Conservation (phyloP, 2,329 filamentous ascomycete genomes). For the Leptographium radiaticola region DNA sequence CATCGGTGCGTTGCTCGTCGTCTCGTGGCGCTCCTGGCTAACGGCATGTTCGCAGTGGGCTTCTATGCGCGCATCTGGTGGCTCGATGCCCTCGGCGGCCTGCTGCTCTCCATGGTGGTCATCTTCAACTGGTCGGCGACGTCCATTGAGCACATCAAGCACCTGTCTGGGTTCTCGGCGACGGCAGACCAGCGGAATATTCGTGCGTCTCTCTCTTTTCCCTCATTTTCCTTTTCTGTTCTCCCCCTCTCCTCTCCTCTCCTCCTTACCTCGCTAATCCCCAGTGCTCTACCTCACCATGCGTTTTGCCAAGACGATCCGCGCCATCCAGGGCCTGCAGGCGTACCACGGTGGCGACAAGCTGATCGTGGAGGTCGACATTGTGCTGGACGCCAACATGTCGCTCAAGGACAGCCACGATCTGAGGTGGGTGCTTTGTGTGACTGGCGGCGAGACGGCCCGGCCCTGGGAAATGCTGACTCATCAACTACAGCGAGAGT, state of each 20-base stretch:
- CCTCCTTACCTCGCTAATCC: neutral
- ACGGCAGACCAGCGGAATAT: constrained; percentile 74
- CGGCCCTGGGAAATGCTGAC: neutral
- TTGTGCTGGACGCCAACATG: constrained; percentile 66
- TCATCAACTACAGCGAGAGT: constrained; percentile 38
- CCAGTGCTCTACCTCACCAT: constrained; percentile 75
- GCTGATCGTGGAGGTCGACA: constrained; percentile 69
- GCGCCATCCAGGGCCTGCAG: constrained; percentile 71
- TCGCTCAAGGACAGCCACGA: constrained; percentile 71
- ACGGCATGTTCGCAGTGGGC: constrained; percentile 33
- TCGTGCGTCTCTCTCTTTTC: constrained; percentile 16
- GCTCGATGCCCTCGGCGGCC: constrained; percentile 67
- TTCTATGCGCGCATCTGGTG: constrained; percentile 71
- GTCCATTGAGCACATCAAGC: constrained; percentile 63
- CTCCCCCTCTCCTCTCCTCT: too few species aligned
- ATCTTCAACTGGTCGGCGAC: constrained; percentile 69
- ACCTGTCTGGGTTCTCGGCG: constrained; percentile 66
- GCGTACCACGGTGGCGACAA: constrained; percentile 81
- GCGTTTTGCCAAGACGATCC: constrained; percentile 81
- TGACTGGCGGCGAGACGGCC: too few species aligned
- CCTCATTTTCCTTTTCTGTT: neutral
- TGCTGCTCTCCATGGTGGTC: constrained; percentile 65
- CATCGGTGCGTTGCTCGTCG: constrained; percentile 30
- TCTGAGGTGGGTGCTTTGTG: constrained; percentile 31
- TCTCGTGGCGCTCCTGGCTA: neutral